A percentile compares a stretch with the other conserved stretches of the same genome.
These are phyloP conservation scores for Trichoderma orchidacearum DNA, from an alignment of 495 filamentous ascomycete species.

Conservation along the genomic window DNA sequence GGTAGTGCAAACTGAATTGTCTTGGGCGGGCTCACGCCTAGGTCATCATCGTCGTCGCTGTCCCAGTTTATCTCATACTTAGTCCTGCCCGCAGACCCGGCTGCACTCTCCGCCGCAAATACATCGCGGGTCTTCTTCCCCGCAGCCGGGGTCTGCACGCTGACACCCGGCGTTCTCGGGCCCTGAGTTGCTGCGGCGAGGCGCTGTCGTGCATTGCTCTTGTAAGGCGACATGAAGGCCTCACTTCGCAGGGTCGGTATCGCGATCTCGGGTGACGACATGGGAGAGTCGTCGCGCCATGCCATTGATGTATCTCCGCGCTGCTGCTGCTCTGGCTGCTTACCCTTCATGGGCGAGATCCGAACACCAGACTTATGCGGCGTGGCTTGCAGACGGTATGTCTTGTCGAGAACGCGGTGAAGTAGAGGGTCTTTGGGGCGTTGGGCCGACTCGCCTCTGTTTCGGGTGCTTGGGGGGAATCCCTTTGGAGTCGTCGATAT, in stretches of 20 bases:
- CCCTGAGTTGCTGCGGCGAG: conserved; percentile 5
- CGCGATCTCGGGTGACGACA: conserved; percentile 65
- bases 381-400: conserved; percentile 84
- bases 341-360: conserved; percentile 8
- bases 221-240: conserved; percentile 65
- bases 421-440: conserved; percentile 56
- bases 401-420: conserved; percentile 83
- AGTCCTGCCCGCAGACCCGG: conserved; percentile 8
- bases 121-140: conserved; percentile 29
- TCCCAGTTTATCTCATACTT: conserved; percentile 49
- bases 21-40: conserved; percentile 79
- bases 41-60: conserved; percentile 45
- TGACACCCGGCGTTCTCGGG: conserved; percentile 58
- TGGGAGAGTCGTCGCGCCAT: conserved; percentile 42
- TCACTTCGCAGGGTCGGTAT: conserved; percentile 72
- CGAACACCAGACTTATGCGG: conserved; percentile 40
- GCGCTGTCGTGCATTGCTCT: conserved; percentile 9
- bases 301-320: conserved; percentile 10
- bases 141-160: conserved; percentile 56
- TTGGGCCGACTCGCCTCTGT: conserved; percentile 30
- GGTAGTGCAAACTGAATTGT: conserved; percentile 95
- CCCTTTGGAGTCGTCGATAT: conserved; percentile 40
- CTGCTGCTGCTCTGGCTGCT: conserved; percentile 14
- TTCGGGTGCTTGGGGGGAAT: conserved; percentile 19
- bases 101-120: conserved; percentile 12